Percentiles rank a stretch among this genome's conserved stretches.
Evolutionary conservation across 1,139 yeast species (phyloP).

Genomic region (Pichia norvegensis): DNA sequence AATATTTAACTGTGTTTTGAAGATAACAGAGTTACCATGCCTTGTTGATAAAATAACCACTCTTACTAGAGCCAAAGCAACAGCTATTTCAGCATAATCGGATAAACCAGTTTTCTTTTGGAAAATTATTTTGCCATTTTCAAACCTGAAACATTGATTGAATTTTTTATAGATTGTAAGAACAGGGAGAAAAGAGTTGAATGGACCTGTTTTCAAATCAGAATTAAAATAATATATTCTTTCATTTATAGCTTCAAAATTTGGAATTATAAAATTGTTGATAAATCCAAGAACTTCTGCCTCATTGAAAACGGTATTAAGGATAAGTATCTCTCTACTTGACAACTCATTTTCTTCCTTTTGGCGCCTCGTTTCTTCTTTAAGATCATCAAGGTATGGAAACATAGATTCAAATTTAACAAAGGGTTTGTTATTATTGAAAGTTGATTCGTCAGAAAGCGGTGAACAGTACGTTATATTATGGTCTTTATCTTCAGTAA

Average conservation of each 20-base stretch:
- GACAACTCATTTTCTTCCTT: not conserved
- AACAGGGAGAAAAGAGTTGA: constrained; percentile 11
- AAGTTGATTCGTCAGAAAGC: constrained; percentile 2
- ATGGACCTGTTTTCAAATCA: constrained; percentile 11
- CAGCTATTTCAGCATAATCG: constrained; percentile 9
- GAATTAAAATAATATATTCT: constrained; percentile 14
- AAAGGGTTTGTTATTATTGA: constrained; percentile 6
- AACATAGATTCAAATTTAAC: constrained; percentile 6
- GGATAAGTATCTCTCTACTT: not conserved
- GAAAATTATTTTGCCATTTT: constrained; percentile 1
- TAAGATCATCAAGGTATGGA: constrained; percentile 6
- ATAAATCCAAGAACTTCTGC: constrained; percentile 10
- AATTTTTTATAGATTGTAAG: not conserved
- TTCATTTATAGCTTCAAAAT: constrained; percentile 17
- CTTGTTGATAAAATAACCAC: constrained; percentile 1
- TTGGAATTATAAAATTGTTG: constrained; percentile 7
- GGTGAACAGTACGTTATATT: constrained; percentile 9
- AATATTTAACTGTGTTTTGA: constrained; percentile 9
- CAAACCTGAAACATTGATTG: constrained; percentile 11
- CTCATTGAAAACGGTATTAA: constrained; percentile 1
- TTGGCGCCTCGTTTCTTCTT: constrained; percentile 4
- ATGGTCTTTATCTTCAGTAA: constrained; percentile 12
- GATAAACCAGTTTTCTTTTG: not conserved
- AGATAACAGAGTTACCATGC: not conserved
- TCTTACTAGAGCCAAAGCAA: constrained; percentile 1